Conservation (phyloP, 2,329 filamentous ascomycete genomes). For the Drechslerella coelobrocha region DNA sequence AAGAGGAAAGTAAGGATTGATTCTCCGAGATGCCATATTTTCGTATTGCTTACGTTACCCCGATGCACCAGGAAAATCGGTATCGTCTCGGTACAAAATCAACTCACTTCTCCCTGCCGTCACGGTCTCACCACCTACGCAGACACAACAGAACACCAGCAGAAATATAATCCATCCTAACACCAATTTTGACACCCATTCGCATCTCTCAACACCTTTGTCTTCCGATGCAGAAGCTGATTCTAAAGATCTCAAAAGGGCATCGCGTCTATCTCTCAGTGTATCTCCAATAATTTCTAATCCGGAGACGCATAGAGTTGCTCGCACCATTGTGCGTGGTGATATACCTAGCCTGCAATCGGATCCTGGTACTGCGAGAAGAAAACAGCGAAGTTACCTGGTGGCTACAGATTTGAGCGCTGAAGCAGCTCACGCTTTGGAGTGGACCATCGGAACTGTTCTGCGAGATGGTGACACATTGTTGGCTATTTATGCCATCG, state of each 20-base stretch:
- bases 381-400: constrained; percentile 84
- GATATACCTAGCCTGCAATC: constrained; percentile 79
- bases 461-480: constrained; percentile 92
- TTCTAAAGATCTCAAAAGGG: constrained; percentile 81
- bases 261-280: constrained; percentile 81
- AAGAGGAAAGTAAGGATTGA: constrained; percentile 73
- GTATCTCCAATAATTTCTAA: constrained; percentile 81
- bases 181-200: constrained; percentile 77
- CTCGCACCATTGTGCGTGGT: constrained; percentile 88
- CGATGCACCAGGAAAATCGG: constrained; percentile 52
- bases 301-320: constrained; percentile 77
- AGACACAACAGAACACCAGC: constrained; percentile 59
- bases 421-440: constrained; percentile 90
- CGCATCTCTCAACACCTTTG: constrained; percentile 68
- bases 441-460: constrained; percentile 97
- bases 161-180: constrained; percentile 75
- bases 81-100: constrained; percentile 54
- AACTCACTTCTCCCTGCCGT: constrained; percentile 52
- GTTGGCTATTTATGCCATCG: constrained; percentile 89
- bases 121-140: constrained; percentile 48
- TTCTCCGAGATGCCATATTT: neutral
- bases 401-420: constrained; percentile 95
- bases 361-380: constrained; percentile 78
- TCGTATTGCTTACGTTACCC: neutral
- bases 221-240: constrained; percentile 88